These are phyloP conservation scores for Selenicereus undatus DNA, from an alignment of 148 eudicot genomes.

Conservation along the genomic window DNA sequence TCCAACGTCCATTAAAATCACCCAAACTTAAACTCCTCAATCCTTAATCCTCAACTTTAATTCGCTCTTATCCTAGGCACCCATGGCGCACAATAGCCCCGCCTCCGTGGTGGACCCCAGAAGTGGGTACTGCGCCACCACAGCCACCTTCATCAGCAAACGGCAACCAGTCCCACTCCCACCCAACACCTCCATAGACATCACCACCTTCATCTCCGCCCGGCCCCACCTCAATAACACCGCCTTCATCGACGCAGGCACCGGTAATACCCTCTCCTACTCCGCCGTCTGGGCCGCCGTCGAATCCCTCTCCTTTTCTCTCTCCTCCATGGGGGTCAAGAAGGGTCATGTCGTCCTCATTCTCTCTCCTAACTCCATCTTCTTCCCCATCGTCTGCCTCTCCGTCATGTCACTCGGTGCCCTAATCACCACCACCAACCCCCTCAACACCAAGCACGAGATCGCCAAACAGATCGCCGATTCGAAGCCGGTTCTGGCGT, in stretches of 20 bases:
- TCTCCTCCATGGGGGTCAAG: slow-evolving; percentile 49
- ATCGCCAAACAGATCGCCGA: slow-evolving; percentile 62
- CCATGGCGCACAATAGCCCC: slow-evolving; percentile 27
- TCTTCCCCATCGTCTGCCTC: slow-evolving; percentile 77
- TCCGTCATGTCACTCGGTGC: slow-evolving; percentile 86
- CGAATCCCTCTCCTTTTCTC: slow-evolving; percentile 50
- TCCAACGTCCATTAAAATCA: not conserved
- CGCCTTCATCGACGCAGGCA: slow-evolving; percentile 82
- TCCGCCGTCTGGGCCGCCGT: slow-evolving; percentile 58
- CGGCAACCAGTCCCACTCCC: slow-evolving; percentile 65
- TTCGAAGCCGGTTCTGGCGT: slow-evolving; percentile 64
- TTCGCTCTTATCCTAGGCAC: not conserved
- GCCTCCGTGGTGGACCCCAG: slow-evolving; percentile 24
- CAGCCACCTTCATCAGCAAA: slow-evolving; percentile 68
- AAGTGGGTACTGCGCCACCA: slow-evolving; percentile 48
- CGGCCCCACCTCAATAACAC: slow-evolving; percentile 52
- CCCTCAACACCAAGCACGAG: slow-evolving; percentile 61
- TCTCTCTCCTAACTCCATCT: slow-evolving; percentile 83
- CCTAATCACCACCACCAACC: slow-evolving; percentile 80
- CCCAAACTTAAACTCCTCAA: not conserved
- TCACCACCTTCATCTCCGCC: slow-evolving; percentile 86
- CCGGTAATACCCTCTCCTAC: slow-evolving; percentile 52
- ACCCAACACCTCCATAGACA: slow-evolving; percentile 40
- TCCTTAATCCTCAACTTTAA: not conserved
- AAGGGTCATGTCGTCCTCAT: slow-evolving; percentile 77